Evolutionary conservation across 2,329 filamentous ascomycete species (phyloP).

Genomic region (Xylaria multiplex): DNA sequence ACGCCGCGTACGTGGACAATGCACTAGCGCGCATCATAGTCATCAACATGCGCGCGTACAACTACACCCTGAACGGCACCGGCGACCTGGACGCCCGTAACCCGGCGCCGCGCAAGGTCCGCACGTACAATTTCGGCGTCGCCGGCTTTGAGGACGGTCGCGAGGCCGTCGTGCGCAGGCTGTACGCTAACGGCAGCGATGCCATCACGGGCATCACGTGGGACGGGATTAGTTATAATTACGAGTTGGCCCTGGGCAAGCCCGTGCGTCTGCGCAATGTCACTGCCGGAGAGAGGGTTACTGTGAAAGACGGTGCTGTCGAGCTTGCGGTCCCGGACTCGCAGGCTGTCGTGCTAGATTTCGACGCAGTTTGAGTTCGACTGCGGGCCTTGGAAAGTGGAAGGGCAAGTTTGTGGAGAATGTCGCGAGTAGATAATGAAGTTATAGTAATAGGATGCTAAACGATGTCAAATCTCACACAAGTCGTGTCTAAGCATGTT

Average conservation of each 20-base stretch:
- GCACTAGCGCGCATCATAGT: constrained; percentile 61
- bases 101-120: constrained; percentile 46
- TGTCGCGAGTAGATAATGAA: neutral
- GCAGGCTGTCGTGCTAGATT: constrained; percentile 54
- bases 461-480: neutral
- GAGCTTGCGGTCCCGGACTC: constrained; percentile 55
- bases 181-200: constrained; percentile 71
- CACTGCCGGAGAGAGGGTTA: constrained; percentile 59
- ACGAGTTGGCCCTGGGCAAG: constrained; percentile 63
- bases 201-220: constrained; percentile 70
- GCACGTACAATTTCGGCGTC: constrained; percentile 57
- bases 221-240: constrained; percentile 70
- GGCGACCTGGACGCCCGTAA: constrained; percentile 43
- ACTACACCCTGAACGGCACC: constrained; percentile 62
- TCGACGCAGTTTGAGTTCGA: constrained; percentile 35
- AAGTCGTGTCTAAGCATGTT: no score
- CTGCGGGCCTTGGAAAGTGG: no score
- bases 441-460: neutral
- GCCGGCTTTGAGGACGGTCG: constrained; percentile 30
- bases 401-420: no score
- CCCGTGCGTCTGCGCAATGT: constrained; percentile 66
- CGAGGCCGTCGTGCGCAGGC: constrained; percentile 55
- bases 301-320: constrained; percentile 51
- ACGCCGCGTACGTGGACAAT: constrained; percentile 62
- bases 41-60: constrained; percentile 68